Evolutionary conservation across 495 filamentous ascomycete genomes (phyloP).

Genomic region (Aspergillus taichungensis): DNA sequence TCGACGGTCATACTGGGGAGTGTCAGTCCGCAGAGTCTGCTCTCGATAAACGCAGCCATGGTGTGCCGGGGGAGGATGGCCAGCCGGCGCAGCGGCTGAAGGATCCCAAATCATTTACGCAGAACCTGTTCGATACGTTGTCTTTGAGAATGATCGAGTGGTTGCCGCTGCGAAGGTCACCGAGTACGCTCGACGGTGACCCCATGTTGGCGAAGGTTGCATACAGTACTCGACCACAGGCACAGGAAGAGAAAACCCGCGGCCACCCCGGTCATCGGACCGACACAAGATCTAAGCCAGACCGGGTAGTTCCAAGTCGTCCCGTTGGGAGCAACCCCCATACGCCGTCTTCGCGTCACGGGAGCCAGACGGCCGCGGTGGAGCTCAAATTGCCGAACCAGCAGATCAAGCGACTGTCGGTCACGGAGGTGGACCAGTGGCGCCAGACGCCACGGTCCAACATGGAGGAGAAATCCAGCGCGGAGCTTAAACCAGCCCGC

Average conservation of each 20-base stretch:
- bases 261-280: too few relatives aligned
- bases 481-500: slow-evolving; percentile 21
- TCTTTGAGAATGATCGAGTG: slow-evolving; percentile 75
- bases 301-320: neutral
- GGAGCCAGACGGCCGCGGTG: slow-evolving; percentile 20
- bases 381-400: slow-evolving; percentile 32
- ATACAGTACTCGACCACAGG: too few relatives aligned
- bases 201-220: neutral
- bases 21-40: neutral
- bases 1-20: neutral
- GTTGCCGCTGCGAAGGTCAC: slow-evolving; percentile 47
- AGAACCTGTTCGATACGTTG: slow-evolving; percentile 70
- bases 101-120: slow-evolving; percentile 78
- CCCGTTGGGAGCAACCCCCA: slow-evolving; percentile 13
- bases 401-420: slow-evolving; percentile 32
- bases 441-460: slow-evolving; percentile 23
- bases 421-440: slow-evolving; percentile 31
- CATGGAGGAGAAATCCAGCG: slow-evolving; percentile 25
- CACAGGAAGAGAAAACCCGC: too few relatives aligned
- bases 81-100: slow-evolving; percentile 46
- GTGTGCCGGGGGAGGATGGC: slow-evolving; percentile 15
- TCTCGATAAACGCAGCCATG: slow-evolving; percentile 2
- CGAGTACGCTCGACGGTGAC: slow-evolving; percentile 14
- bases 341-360: slow-evolving; percentile 26
- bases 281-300: too few relatives aligned